Base-by-base conservation (phyloP, 2,329 filamentous ascomycete species). In the Xylariaceae sp. region DNA sequence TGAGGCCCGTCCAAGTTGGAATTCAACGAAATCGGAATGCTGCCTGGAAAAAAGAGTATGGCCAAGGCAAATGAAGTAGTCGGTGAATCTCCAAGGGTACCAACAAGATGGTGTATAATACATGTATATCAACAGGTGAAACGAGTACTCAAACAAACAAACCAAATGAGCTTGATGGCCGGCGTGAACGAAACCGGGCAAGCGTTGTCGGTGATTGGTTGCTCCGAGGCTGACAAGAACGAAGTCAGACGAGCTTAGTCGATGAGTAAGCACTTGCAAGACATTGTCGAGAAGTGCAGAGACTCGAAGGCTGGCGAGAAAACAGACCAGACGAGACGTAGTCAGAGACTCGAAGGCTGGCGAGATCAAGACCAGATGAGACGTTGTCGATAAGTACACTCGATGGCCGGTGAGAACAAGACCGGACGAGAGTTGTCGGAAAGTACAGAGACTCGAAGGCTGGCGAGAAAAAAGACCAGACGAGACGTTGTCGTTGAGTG, bases 381-480 rank as follows among this genome's bases (percentile, higher is more conserved):
- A 39, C 36, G 19, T 55, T 53, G 52, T 55, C 56, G 22, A 5
- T 27, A 7, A 27, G 22, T 27, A 7, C n/a, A n/a, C n/a, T n/a
- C n/a, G n/a, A n/a, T n/a, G 22, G 22, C 22, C 7, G 22, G 7
- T 7, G 7, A 27, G 22, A 27, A 27, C 22, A 7, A 27, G 7
- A 7, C 7, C 22, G 7, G 22, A 27, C 22, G 22, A 27, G 22
- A n/a, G n/a, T n/a, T n/a, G n/a, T n/a, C n/a, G n/a, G n/a, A n/a
- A n/a, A n/a, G n/a, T n/a, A n/a, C n/a, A 14, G 22, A 33, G 40
- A 45, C 40, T 52, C 44, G 45, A 44, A 15, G 33, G 44, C 47
- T 42, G 53, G 53, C 46, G 55, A 47, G 50, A 45, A 54, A 41
- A 48, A n/a, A 32, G 48, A 44, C 51, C 47, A 53, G 53, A 54